A percentile compares a stretch with the other conserved stretches of the same genome.
Conservation (phyloP, 345 rosid genomes). For the Ricinus communis region DNA sequence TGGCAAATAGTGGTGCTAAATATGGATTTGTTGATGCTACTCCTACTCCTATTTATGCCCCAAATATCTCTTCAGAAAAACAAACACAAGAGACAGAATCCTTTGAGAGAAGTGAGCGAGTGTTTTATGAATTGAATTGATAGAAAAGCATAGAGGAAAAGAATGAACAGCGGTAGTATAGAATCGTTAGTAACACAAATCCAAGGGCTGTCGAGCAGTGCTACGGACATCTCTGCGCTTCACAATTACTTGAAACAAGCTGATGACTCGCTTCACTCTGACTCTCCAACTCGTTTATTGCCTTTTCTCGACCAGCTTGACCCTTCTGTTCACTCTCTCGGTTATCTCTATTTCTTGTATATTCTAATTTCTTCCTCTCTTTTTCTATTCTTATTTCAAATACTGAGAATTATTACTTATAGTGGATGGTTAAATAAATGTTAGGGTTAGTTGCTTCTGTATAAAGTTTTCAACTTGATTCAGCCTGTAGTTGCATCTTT, state of each 20-base stretch:
- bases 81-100: not conserved
- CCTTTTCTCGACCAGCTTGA: conserved; percentile 35
- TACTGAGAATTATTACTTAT: not conserved
- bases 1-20: too few relatives aligned
- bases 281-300: conserved; percentile 19
- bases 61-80: too few relatives aligned
- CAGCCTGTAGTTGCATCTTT: too few relatives aligned
- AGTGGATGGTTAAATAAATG: too few relatives aligned
- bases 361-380: not conserved
- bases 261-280: conserved; percentile 20
- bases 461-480: too few relatives aligned
- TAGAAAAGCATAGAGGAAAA: not conserved
- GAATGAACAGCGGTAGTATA: conserved; percentile 16
- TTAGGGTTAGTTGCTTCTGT: conserved; percentile 1
- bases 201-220: conserved; percentile 33
- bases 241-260: conserved; percentile 25
- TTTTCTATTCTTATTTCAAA: too few relatives aligned
- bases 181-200: conserved; percentile 32
- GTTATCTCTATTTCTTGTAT: conserved; percentile 32
- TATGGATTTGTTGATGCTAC: too few relatives aligned
- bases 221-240: conserved; percentile 15
- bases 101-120: not conserved
- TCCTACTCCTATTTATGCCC: not conserved
- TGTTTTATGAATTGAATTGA: not conserved
- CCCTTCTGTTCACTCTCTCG: conserved; percentile 35